These are phyloP conservation scores for Castanea crenata DNA, from an alignment of 306 rosid species.

Conservation along the genomic window DNA sequence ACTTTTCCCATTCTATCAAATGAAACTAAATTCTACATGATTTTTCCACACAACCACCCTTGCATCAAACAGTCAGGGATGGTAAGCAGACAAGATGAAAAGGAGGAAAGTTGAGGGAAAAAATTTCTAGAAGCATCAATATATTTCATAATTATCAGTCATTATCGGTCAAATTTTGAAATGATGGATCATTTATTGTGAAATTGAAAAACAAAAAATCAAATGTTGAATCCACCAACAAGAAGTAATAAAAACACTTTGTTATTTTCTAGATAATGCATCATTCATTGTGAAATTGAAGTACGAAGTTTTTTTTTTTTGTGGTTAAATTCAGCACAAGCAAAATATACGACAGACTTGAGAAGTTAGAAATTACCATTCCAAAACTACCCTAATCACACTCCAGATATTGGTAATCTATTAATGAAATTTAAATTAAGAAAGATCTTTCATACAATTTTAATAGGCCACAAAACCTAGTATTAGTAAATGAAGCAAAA, in stretches of 20 bases:
- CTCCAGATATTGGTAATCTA: not conserved
- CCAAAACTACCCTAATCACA: not conserved
- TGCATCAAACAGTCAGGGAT: not conserved
- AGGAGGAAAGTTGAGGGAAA: not conserved
- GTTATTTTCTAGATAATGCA: not conserved
- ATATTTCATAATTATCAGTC: not conserved
- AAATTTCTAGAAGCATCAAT: not conserved
- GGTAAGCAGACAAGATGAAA: not conserved
- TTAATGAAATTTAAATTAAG: not conserved
- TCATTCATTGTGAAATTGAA: not conserved
- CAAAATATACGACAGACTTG: not conserved
- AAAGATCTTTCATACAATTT: not conserved
- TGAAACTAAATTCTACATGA: not conserved
- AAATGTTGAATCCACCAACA: not conserved
- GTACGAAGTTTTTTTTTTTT: not conserved
- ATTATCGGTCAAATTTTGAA: not conserved
- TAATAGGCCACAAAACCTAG: not conserved
- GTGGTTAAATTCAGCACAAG: not conserved
- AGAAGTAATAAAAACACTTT: not conserved
- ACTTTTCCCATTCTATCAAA: not conserved
- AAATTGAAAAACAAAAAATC: not conserved
- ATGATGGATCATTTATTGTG: not conserved
- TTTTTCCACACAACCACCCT: not conserved
- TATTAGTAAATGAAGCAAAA: not conserved
- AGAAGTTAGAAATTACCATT: not conserved